A percentile compares a stretch with the other conserved stretches of the same genome.
phyloP scores from a whole-genome alignment of 2,329 filamentous ascomycete species.

The Xylariaceae sp. region DNA sequence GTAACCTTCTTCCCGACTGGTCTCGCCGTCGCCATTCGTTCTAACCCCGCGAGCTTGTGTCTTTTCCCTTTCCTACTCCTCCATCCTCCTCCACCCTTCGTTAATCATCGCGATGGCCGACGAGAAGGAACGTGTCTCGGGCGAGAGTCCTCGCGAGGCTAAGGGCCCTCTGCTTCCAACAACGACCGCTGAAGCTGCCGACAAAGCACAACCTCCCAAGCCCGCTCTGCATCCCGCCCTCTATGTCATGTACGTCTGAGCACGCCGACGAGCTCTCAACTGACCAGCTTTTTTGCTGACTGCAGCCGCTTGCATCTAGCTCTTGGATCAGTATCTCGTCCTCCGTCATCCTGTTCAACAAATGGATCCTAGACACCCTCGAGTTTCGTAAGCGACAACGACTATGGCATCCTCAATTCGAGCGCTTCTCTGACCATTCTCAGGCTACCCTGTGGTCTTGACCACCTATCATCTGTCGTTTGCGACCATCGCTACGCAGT shows the following conservation, averaged over 20 bases:
- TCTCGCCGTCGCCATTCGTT: conserved; percentile 16
- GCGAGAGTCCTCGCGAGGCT: conserved; percentile 66
- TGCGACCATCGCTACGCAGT: conserved; percentile 89
- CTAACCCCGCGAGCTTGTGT: conserved; percentile 5
- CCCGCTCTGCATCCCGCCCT: conserved; percentile 72
- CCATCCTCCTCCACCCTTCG: conserved; percentile 13
- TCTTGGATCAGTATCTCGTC: conserved; percentile 92
- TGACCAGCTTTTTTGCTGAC: conserved; percentile 1
- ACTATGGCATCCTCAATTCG: neutral
- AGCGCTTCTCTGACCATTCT: conserved; percentile 27
- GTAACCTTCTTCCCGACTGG: neutral
- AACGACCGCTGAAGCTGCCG: conserved; percentile 69
- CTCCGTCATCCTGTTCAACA: conserved; percentile 98
- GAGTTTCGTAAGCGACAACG: conserved; percentile 71
- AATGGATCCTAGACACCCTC: conserved; percentile 87
- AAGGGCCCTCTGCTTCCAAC: conserved; percentile 69
- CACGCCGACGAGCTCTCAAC: neutral
- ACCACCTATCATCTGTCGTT: conserved; percentile 96
- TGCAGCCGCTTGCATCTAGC: conserved; percentile 44
- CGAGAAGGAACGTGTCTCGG: conserved; percentile 82
- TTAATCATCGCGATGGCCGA: conserved; percentile 51
- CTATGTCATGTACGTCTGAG: conserved; percentile 67
- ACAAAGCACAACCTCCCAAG: conserved; percentile 65
- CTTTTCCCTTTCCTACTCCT: conserved; percentile 5
- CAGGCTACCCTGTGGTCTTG: conserved; percentile 74